A percentile compares a stretch with the other conserved stretches of the same genome.
Evolutionary conservation across 225 moss, liverwort and hornwort species (phyloP).

Genomic region (Antitrichia curtipendula): DNA sequence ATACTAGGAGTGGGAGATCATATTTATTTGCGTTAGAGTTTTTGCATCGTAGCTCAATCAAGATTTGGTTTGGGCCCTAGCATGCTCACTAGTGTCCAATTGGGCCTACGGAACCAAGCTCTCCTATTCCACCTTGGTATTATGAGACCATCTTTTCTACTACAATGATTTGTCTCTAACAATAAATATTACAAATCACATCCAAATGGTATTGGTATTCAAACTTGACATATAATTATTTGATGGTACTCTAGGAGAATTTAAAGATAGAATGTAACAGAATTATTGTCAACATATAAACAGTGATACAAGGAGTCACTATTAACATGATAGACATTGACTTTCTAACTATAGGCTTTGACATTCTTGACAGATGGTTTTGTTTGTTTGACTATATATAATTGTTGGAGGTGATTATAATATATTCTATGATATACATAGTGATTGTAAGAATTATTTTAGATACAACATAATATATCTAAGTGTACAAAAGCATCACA

Average conservation of each 20-base stretch:
- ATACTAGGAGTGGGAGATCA: rapidly evolving
- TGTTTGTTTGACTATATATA: background rate
- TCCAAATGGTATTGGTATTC: rapidly evolving
- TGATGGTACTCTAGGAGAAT: background rate
- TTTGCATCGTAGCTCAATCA: background rate
- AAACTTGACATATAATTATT: background rate
- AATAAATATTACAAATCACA: rapidly evolving
- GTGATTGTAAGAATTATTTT: background rate
- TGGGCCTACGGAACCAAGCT: background rate
- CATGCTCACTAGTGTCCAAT: background rate
- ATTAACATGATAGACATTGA: background rate
- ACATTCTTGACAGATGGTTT: background rate
- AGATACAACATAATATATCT: too few relatives aligned
- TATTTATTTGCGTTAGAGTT: too few relatives aligned
- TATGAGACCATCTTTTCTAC: background rate
- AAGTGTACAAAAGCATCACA: background rate
- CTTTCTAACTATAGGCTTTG: too few relatives aligned
- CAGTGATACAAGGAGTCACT: background rate
- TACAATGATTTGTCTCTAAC: rapidly evolving
- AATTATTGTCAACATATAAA: background rate
- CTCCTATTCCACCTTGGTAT: background rate
- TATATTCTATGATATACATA: background rate
- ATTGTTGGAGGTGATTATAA: background rate
- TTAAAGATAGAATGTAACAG: background rate
- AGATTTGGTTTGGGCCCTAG: rapidly evolving